Base-by-base conservation (phyloP, 2,329 filamentous ascomycete species). In the Xylaria sp. region DNA sequence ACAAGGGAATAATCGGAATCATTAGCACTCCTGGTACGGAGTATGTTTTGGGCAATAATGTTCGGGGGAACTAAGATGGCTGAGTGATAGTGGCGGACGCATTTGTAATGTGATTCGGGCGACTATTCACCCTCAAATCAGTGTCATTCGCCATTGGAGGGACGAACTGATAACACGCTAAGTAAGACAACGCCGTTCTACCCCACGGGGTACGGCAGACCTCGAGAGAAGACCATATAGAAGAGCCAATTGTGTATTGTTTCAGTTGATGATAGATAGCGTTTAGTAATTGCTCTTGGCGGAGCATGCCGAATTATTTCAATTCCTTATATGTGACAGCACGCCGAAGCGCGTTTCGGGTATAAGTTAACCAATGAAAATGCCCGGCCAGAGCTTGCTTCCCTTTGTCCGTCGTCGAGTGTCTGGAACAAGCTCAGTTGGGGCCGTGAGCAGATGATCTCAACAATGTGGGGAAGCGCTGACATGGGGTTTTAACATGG, bases 401-500 rank as follows among this genome's bases (percentile, higher is more conserved):
- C 66, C 66, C 63, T 71, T 71, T 63, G 66, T 64, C 69, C 69
- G 66, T 66, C 60, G 42, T 62, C 63, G 51, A 48, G 61, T 29
- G 50, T 35, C 64, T 57, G 57, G 57, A 44, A 40, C 29, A 54
- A 48, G 35, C 48, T 37, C 58, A 59, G 32, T 21, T 27, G 32
- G 27, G 16, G 27, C 59, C 44, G 62, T 58, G 50, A 59, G 50
- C 63, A 60, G 53, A 68, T 69, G 59, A 63, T 53, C 59, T 55
- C 53, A 35, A 60, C 53, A 60, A 37, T 65, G 63, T 53, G 65
- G 68, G 60, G 68, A 53, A 53, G 23, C 40, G 25, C 13, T 23
- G 44, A 27, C 50, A 42, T 51, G 53, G 47, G 29, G 54, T 42
- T 25, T 12, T 51, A 25, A 10, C 21, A 51, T 27, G 40, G 40